Evolutionary conservation across 2,329 filamentous ascomycete species (phyloP), one percentile per base, ranked within the genome.

Genomic region (Fusarium burgessii): DNA sequence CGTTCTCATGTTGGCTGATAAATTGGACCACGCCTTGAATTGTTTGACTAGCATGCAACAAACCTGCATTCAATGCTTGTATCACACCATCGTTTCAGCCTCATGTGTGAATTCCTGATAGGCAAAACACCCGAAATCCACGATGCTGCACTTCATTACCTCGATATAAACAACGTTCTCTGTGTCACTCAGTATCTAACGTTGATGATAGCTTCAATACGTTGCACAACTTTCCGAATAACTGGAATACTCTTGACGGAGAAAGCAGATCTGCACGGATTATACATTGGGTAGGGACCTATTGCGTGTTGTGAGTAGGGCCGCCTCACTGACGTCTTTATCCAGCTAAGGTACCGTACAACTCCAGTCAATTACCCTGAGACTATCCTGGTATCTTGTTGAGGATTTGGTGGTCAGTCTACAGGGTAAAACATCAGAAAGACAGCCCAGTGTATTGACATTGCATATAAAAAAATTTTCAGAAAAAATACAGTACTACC

Each of bases 231-330:
- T 27, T 20, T 29, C 33, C 25, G 5, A 49, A 25, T 56, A 29
- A 54, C 27, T 50, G 66, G 56, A 62, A 63, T 58, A 25, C n/a
- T 32, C 35, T 36, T 52, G 45, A 50, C 27, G 36, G 23, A 23
- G 23, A 23, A 14, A 32, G 41, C 18, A 29, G 17, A 45, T 15
- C n/a, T 58, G 20, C 18, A 35, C 33, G 23, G 27, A 6, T n/a
- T 52, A 18, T 36, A 25, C 32, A 4, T 50, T 50, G 47, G 32
- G 18, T 36, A 11, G 23, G 23, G 17, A 25, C 18, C 7, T 38
- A 50, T n/a, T 36, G 17, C 25, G 12, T 50, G 15, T 17, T 38
- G 11, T 25, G 15, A n/a, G 6, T 25, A 25, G 23, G 25, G 12
- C 17, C 25, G 15, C 14, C 18, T 36, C 9, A 25, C 15, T 38